A percentile compares a stretch with the other conserved stretches of the same genome.
These are phyloP conservation scores for Nannochloris sp. DNA, from an alignment of 139 green algal species.

Conservation along the genomic window DNA sequence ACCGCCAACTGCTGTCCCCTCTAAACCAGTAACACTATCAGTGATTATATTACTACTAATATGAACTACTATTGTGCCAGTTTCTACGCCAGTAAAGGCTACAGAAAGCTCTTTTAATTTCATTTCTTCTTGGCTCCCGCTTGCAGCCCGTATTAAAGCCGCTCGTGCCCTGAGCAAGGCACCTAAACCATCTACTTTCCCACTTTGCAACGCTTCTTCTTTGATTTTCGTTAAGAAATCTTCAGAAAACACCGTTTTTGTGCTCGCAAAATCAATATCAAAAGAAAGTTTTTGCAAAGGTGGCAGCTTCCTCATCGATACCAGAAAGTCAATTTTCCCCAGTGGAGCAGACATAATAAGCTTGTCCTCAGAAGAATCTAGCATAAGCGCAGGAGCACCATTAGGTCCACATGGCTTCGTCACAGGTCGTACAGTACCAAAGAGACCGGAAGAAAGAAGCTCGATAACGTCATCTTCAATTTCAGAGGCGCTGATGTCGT, in stretches of 20 bases:
- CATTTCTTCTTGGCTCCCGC: no score
- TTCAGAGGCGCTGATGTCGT: conserved; percentile 37
- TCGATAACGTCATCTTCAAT: conserved; percentile 58
- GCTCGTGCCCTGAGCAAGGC: conserved; percentile 12
- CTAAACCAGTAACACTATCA: conserved; percentile 14
- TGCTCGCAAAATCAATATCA: conserved; percentile 47
- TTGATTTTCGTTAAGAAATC: no score
- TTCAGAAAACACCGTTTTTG: conserved; percentile 4
- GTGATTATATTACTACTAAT: no score
- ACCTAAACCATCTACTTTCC: not conserved
- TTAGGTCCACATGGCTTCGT: not conserved
- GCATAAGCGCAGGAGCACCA: not conserved
- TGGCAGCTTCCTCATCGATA: conserved; percentile 45
- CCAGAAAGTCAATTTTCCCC: conserved; percentile 41
- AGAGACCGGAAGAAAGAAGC: conserved; percentile 58
- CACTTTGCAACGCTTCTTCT: not conserved
- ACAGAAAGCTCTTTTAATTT: conserved; percentile 23
- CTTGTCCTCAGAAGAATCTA: not conserved
- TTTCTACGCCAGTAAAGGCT: conserved; percentile 49
- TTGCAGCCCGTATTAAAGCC: conserved; percentile 7
- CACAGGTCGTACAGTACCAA: conserved; percentile 38
- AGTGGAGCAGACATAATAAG: conserved; percentile 53
- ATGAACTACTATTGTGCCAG: no score
- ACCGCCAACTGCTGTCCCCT: conserved; percentile 33
- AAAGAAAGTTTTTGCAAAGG: conserved; percentile 40